Conservation (phyloP, 805 yeast genomes). For the Pichia phayaonensis region DNA sequence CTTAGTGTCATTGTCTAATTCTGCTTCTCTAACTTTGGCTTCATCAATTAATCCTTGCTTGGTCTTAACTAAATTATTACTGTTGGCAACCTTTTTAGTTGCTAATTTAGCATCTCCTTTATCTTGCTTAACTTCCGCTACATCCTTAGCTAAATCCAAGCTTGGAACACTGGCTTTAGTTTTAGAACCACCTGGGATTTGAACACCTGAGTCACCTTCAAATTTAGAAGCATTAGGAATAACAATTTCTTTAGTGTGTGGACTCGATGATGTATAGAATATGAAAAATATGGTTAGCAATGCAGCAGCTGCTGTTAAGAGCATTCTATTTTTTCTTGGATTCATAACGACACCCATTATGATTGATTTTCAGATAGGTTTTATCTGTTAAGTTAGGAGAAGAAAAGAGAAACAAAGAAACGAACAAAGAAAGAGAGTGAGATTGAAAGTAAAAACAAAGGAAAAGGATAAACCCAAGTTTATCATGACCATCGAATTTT, state of each 20-base stretch:
- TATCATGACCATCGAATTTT: too few species aligned
- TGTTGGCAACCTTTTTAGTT: slow-evolving; percentile 18
- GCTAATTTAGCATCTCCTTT: slow-evolving; percentile 2
- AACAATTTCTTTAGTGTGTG: neutral
- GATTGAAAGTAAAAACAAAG: too few species aligned
- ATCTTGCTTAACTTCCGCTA: neutral
- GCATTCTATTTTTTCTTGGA: slow-evolving; percentile 32
- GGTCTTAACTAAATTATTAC: slow-evolving; percentile 25
- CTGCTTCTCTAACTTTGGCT: slow-evolving; percentile 32
- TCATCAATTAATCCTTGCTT: slow-evolving; percentile 35
- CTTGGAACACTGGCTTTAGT: neutral
- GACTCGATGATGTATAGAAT: neutral
- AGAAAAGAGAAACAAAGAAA: neutral
- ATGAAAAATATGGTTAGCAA: slow-evolving; percentile 30
- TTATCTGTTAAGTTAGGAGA: slow-evolving; percentile 1
- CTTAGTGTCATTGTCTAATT: slow-evolving; percentile 17
- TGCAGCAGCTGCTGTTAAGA: slow-evolving; percentile 35
- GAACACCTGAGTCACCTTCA: neutral
- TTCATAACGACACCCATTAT: slow-evolving; percentile 6
- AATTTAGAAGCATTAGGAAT: neutral
- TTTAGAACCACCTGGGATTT: neutral
- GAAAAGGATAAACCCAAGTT: too few species aligned
- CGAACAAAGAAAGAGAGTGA: too few species aligned
- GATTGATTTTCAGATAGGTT: neutral
- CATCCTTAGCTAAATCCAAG: neutral